These are phyloP conservation scores for Ustilaginoidea virens DNA, from an alignment of 2,329 filamentous ascomycete species.

Conservation along the genomic window DNA sequence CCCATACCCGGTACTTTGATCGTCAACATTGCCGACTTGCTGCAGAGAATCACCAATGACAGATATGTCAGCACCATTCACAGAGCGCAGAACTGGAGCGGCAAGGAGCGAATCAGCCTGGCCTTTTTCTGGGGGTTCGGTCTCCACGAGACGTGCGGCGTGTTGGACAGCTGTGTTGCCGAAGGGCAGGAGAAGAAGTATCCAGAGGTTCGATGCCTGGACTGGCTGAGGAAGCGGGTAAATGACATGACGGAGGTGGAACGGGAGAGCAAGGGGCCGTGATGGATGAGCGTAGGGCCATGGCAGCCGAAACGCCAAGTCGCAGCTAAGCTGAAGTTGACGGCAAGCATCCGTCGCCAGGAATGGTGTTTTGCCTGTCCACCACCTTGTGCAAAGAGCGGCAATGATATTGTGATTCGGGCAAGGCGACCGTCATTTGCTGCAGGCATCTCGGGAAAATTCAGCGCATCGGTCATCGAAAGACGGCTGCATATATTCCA, in stretches of 20 bases:
- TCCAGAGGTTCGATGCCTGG: conserved; percentile 21
- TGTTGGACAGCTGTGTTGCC: conserved; percentile 21
- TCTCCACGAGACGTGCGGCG: conserved; percentile 23
- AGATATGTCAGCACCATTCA: conserved; percentile 33
- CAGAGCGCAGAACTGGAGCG: conserved; percentile 25
- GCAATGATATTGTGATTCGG: too few relatives aligned
- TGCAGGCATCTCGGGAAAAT: too few relatives aligned
- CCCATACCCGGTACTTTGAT: conserved; percentile 28
- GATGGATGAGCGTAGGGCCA: neutral
- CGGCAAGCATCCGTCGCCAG: too few relatives aligned
- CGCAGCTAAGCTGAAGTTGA: too few relatives aligned
- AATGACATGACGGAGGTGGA: conserved; percentile 14
- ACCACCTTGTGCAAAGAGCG: too few relatives aligned
- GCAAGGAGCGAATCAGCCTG: conserved; percentile 24
- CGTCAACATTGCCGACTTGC: conserved; percentile 35
- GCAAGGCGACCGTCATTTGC: too few relatives aligned
- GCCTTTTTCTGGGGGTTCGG: conserved; percentile 31
- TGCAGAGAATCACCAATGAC: conserved; percentile 36
- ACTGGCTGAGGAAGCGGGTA: conserved; percentile 21
- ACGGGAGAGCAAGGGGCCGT: neutral
- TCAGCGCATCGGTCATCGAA: too few relatives aligned
- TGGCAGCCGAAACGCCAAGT: too few relatives aligned
- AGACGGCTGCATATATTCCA: too few relatives aligned
- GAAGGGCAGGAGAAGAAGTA: conserved; percentile 20
- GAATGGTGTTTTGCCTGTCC: too few relatives aligned